These are phyloP conservation scores for Phytophthora fragariae DNA, from an alignment of 352 stramenopile species.

Conservation along the genomic window DNA sequence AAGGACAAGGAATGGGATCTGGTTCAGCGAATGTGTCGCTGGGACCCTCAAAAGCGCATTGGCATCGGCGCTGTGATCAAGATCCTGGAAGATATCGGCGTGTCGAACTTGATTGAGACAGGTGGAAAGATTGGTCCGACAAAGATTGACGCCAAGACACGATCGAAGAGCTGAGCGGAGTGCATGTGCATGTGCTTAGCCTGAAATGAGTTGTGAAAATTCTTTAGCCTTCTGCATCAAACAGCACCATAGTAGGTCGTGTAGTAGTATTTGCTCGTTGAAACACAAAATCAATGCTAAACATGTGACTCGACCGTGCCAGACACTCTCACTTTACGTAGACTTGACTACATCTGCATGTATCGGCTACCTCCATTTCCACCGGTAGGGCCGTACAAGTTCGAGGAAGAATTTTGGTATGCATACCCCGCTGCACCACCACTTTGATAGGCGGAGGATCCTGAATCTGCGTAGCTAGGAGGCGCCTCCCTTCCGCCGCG, in stretches of 20 bases:
- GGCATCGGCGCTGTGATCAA: slow-evolving; percentile 41
- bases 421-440: slow-evolving; percentile 16
- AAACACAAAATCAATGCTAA: slow-evolving; percentile 25
- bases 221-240: neutral
- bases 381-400: slow-evolving; percentile 36
- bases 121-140: slow-evolving; percentile 15
- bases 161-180: neutral
- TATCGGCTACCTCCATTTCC: slow-evolving; percentile 44
- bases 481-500: slow-evolving; percentile 17
- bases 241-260: neutral
- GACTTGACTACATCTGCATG: slow-evolving; percentile 54
- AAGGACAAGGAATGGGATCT: slow-evolving; percentile 38
- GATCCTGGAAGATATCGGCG: slow-evolving; percentile 40
- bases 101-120: slow-evolving; percentile 29
- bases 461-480: slow-evolving; percentile 31
- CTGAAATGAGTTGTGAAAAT: neutral
- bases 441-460: slow-evolving; percentile 28
- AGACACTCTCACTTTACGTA: slow-evolving; percentile 19
- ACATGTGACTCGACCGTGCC: slow-evolving; percentile 15
- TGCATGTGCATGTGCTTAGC: too few species aligned
- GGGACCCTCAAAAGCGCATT: slow-evolving; percentile 31
- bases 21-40: slow-evolving; percentile 37
- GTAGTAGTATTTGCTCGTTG: slow-evolving; percentile 13
- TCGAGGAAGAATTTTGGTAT: slow-evolving; percentile 39
- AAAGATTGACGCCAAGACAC: slow-evolving; percentile 13